phyloP scores from a whole-genome alignment of 2,329 filamentous ascomycete species.

The Orbilia javanica region DNA sequence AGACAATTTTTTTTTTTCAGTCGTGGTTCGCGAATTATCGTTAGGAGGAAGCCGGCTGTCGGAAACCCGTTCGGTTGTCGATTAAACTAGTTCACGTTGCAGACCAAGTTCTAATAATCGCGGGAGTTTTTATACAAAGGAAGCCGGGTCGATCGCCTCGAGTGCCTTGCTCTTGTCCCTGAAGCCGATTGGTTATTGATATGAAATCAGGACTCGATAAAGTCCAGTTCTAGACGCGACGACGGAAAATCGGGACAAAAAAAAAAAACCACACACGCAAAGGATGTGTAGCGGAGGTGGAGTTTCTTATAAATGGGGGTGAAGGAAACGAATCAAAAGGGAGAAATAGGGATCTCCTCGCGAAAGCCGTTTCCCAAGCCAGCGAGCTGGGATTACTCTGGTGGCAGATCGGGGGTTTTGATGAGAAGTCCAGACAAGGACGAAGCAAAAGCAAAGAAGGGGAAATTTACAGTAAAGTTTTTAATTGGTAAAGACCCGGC shows the following conservation, averaged over 20 bases:
- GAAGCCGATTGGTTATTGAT: constrained; percentile 55
- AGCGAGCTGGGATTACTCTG: constrained; percentile 49
- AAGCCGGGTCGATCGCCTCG: constrained; percentile 2
- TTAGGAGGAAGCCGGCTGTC: constrained; percentile 15
- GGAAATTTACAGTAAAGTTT: constrained; percentile 52
- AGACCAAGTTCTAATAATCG: constrained; percentile 37
- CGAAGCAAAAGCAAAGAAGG: constrained; percentile 54
- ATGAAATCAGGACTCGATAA: constrained; percentile 16
- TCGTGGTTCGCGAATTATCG: constrained; percentile 36
- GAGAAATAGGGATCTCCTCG: constrained; percentile 58
- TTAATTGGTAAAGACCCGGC: constrained; percentile 45
- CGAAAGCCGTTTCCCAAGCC: constrained; percentile 59
- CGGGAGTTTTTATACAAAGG: constrained; percentile 17
- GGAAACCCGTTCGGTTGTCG: constrained; percentile 34
- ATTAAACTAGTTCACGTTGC: constrained; percentile 15
- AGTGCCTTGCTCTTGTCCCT: constrained; percentile 27
- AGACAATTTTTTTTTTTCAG: constrained; percentile 11
- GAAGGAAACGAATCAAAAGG: constrained; percentile 57
- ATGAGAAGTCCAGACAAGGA: constrained; percentile 44
- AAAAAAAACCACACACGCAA: constrained; percentile 22
- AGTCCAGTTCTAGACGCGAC: constrained; percentile 55
- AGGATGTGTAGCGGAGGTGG: constrained; percentile 49
- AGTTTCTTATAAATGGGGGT: constrained; percentile 57
- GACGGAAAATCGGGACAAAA: constrained; percentile 38
- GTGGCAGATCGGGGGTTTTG: constrained; percentile 59